These are phyloP conservation scores for Medicago ruthenica DNA, from an alignment of 306 rosid species.

Conservation along the genomic window DNA sequence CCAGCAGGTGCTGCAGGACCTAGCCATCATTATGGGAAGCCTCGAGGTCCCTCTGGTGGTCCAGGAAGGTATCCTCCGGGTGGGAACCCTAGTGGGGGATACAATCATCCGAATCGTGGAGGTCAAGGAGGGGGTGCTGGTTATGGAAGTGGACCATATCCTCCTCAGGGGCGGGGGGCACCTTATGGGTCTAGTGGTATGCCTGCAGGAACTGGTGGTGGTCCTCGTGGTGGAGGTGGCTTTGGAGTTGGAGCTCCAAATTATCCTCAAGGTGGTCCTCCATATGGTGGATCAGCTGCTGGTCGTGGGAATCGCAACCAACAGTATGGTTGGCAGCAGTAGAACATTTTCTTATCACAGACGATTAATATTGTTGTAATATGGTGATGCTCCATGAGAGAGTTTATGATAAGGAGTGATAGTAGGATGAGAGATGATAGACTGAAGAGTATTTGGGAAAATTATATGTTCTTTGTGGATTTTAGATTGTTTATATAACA, in stretches of 20 bases:
- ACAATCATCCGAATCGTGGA: conserved; percentile 57
- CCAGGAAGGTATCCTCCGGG: conserved; percentile 61
- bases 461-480: conserved; percentile 1
- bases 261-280: conserved; percentile 61
- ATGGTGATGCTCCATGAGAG: background rate
- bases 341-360: conserved; percentile 1
- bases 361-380: background rate
- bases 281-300: conserved; percentile 61
- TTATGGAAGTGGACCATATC: conserved; percentile 64
- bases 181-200: conserved; percentile 63
- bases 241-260: conserved; percentile 68
- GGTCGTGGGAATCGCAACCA: conserved; percentile 62
- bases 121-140: conserved; percentile 55
- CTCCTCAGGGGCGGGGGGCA: conserved; percentile 72
- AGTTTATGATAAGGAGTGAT: background rate
- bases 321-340: conserved; percentile 68
- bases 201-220: conserved; percentile 52
- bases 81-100: conserved; percentile 61
- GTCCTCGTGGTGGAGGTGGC: conserved; percentile 70
- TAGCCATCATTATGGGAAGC: conserved; percentile 66
- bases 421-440: background rate
- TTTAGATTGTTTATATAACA: conserved; percentile 3
- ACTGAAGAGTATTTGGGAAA: conserved; percentile 3
- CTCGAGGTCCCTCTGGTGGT: conserved; percentile 61
- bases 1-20: conserved; percentile 58